Base-by-base conservation (phyloP, 192 early-diverging fungal genomes). In the Globomyces pollinis-pini region DNA sequence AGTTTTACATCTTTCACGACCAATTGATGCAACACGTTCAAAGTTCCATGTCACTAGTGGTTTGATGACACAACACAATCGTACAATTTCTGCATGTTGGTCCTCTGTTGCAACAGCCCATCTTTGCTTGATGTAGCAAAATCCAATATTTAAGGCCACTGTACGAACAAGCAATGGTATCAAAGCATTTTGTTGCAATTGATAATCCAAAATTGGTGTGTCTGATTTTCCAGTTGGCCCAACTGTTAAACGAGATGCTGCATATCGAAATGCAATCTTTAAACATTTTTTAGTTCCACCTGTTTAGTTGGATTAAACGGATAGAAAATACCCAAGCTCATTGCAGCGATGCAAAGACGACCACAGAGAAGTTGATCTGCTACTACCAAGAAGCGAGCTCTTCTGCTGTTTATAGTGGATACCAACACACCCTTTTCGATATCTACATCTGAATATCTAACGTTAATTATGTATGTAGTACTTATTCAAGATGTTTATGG, bases 11-110 rank as follows among this genome's bases (percentile, higher is more conserved):
- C 87, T 72, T 60, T 89, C 87, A 41, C 87, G 78, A 58, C 77
- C 78, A 21, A 78, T 82, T 8, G 83, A 81, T 59, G 83, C 86
- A 12, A 75, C 75, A 13, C 76, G 66, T 65, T 89, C 87, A 66
- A 68, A 73, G 63, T 87, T 84, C 87, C 87, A 88, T 33, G 80
- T 77, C 2, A 88, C 65, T 6, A 88, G 67, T 3, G 86, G 86
- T 68, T 89, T 89, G 70, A 89, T 87, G 5, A 87, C 84, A 60
- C 87, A 89, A 64, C 81, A 84, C 13, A 87, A 74, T 18, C 84
- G 73, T 23, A 87, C 77, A 26, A 89, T 75, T 59, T 86, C 83
- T 0, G 69, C 69, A 29, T 68, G 77, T 57, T 85, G 79, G 3
- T 56, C 51, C 11, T 59, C 65, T 28, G 51, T 44, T 24, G 66